Evolutionary conservation across 2,329 filamentous ascomycete genomes (phyloP), one percentile per base, ranked within the genome.

Genomic region (Lecanicillium sp.): DNA sequence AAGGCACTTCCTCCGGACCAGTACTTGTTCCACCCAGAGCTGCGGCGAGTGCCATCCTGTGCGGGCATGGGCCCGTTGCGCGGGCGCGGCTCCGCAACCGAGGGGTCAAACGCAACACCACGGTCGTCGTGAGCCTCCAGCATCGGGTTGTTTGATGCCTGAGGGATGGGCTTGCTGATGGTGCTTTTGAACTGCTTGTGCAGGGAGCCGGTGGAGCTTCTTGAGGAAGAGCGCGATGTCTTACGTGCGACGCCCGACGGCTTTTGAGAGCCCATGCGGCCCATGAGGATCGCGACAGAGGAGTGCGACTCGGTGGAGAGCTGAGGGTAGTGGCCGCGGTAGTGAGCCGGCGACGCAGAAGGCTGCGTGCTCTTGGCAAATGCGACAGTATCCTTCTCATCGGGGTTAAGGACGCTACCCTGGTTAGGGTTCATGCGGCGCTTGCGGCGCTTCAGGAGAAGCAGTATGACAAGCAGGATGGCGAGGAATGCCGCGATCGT

Each of bases 21-120:
- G 65, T 88, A 89, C 45, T 79, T 72, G 63, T 87, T 87, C 85
- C 85, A 89, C 40, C 84, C 84, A 3, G 84, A 87, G 56, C 83
- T 87, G 58, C 79, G 74, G 48, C 81, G 73, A 17, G 71, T 67
- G 37, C 66, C 67, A 41, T 70, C 73, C 42, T 74, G 66, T 53
- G 52, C 58, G 45, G 60, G 65, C 52, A 52, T 55, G 51, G 48
- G 67, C 50, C 52, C 58, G 36, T 60, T 62, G 52, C 58, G 62
- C 53, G 62, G 60, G 48, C 65, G 68, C 50, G 68, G 68, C 60
- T 62, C 60, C 3, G 52, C 58, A 30, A 62, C 59, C 2, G 55
- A 53, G 2, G 63, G 55, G 5, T 63, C 62, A 49, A 71, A 72
- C 3, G 67, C 64, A 4, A 72, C 65, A 8, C 63, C 68, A 49